Evolutionary conservation across 2,329 filamentous ascomycete genomes (phyloP).

Genomic region (Phaeosphaeriaceae sp.): DNA sequence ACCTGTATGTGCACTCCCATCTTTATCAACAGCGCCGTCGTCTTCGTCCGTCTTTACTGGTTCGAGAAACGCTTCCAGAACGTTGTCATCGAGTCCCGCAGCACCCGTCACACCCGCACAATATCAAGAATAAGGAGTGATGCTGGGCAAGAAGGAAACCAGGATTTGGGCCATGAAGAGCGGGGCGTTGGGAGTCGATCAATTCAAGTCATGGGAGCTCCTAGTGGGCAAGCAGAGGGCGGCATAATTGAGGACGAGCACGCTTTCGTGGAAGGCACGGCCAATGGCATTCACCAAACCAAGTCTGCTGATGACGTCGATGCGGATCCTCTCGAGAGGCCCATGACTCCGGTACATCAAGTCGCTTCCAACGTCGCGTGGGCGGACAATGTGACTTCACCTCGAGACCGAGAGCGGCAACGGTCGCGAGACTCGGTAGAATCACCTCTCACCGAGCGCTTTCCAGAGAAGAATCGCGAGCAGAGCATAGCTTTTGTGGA

Average conservation of each 20-base stretch:
- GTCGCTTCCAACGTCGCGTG: slow-evolving; percentile 27
- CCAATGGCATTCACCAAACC: slow-evolving; percentile 17
- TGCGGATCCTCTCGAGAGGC: slow-evolving; percentile 23
- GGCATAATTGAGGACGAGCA: slow-evolving; percentile 63
- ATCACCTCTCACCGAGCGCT: slow-evolving; percentile 59
- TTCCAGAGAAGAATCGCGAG: slow-evolving; percentile 66
- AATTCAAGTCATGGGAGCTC: slow-evolving; percentile 70
- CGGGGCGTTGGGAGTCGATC: slow-evolving; percentile 68
- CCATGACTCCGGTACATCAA: slow-evolving; percentile 18
- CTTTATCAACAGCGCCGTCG: slow-evolving; percentile 68
- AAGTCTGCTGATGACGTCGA: slow-evolving; percentile 24
- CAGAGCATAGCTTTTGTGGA: slow-evolving; percentile 89
- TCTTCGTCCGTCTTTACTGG: slow-evolving; percentile 94
- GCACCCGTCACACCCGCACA: slow-evolving; percentile 68
- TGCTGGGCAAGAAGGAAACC: slow-evolving; percentile 55
- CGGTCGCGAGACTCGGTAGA: slow-evolving; percentile 64
- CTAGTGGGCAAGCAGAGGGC: slow-evolving; percentile 59
- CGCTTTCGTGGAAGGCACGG: slow-evolving; percentile 55
- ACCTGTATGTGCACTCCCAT: slow-evolving; percentile 50
- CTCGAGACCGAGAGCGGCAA: slow-evolving; percentile 64
- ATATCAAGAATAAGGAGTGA: slow-evolving; percentile 61
- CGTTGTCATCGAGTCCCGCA: slow-evolving; percentile 75
- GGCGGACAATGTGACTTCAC: slow-evolving; percentile 45
- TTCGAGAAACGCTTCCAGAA: slow-evolving; percentile 95
- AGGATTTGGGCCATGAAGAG: slow-evolving; percentile 57